Conservation (phyloP, 1,284 basidiomycete species). For the Irpex rosettiformis region DNA sequence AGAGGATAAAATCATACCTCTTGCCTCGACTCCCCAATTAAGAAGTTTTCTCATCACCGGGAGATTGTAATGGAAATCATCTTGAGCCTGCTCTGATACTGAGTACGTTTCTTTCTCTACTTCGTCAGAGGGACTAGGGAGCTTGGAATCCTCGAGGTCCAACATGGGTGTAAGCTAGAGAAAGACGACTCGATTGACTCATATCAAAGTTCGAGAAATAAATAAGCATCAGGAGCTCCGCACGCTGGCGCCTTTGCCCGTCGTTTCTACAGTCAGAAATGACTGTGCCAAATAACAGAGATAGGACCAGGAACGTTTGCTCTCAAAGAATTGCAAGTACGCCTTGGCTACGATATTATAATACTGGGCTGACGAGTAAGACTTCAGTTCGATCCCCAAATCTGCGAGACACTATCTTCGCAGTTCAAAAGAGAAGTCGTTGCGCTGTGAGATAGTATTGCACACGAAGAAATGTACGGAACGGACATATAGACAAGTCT, state of each 20-base stretch:
- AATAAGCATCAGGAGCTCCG: neutral
- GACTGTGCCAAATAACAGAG: neutral
- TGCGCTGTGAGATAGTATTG: too few relatives aligned
- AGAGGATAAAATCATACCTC: slow-evolving; percentile 17
- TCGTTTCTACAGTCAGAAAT: too few relatives aligned
- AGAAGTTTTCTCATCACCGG: slow-evolving; percentile 16
- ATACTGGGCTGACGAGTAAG: too few relatives aligned
- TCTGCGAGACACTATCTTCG: too few relatives aligned
- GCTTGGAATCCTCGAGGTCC: neutral
- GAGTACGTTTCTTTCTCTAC: slow-evolving; percentile 11
- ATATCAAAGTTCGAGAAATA: neutral
- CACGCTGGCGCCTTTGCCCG: neutral
- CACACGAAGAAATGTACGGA: too few relatives aligned
- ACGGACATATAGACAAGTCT: too few relatives aligned
- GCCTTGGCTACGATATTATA: too few relatives aligned
- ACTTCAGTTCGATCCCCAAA: too few relatives aligned
- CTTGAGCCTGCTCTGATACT: slow-evolving; percentile 1
- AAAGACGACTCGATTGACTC: neutral
- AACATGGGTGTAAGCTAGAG: slow-evolving; percentile 4
- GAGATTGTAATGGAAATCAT: slow-evolving; percentile 8
- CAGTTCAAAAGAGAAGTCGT: too few relatives aligned
- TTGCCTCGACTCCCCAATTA: slow-evolving; percentile 23
- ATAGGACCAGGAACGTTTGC: neutral
- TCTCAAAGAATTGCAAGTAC: too few relatives aligned
- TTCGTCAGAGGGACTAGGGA: neutral